Percentiles rank a stretch among this genome's conserved stretches.
phyloP scores from a whole-genome alignment of 2,329 filamentous ascomycete species.

The Immersiporthe knoxdaviesiana region DNA sequence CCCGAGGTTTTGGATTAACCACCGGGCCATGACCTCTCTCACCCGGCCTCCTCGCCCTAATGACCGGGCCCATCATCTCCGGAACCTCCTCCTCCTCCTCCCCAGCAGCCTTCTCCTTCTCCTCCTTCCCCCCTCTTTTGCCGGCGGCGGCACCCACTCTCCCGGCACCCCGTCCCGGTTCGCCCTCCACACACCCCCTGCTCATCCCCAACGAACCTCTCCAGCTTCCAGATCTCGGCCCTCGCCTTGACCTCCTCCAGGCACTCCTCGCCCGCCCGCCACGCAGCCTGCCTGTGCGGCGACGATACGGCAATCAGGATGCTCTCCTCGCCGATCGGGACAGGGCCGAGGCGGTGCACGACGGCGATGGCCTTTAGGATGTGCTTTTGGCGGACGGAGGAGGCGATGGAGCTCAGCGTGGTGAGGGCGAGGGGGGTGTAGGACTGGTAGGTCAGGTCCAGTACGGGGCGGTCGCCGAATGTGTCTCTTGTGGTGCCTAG shows the following conservation, averaged over 20 bases:
- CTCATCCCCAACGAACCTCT: constrained; percentile 76
- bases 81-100: background rate
- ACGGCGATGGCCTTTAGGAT: constrained; percentile 74
- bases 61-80: constrained; percentile 20
- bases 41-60: constrained; percentile 15
- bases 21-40: constrained; percentile 29
- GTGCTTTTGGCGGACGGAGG: constrained; percentile 61
- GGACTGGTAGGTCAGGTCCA: constrained; percentile 74
- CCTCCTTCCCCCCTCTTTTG: background rate
- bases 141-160: constrained; percentile 42
- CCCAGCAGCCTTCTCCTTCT: background rate
- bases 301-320: constrained; percentile 87
- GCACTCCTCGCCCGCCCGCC: constrained; percentile 86
- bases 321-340: constrained; percentile 90
- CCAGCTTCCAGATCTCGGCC: constrained; percentile 95
- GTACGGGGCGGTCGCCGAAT: constrained; percentile 72
- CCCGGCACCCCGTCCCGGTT: constrained; percentile 75
- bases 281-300: constrained; percentile 81
- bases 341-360: constrained; percentile 80
- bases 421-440: constrained; percentile 72
- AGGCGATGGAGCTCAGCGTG: constrained; percentile 68
- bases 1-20: constrained; percentile 16
- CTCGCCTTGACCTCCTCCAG: constrained; percentile 82
- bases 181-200: constrained; percentile 80
- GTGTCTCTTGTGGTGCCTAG: constrained; percentile 74